Evolutionary conservation across 352 stramenopile species (phyloP).

Genomic region (Achlya hypogyna): DNA sequence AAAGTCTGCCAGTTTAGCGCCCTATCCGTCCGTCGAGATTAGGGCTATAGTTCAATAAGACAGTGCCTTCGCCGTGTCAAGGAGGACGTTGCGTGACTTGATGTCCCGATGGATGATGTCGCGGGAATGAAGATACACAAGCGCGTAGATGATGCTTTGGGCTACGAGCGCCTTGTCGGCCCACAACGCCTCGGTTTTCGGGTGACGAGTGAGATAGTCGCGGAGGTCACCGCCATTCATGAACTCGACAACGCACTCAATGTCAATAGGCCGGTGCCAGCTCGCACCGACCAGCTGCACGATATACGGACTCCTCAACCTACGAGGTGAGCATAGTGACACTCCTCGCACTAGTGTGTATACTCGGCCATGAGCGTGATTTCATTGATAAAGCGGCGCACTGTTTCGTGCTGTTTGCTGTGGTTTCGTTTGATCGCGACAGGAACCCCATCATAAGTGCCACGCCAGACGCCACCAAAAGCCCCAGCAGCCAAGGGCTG

Average conservation of each 20-base stretch:
- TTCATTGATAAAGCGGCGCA: too few species aligned
- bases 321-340: too few species aligned
- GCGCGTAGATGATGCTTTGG: not conserved
- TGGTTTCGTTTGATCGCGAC: too few species aligned
- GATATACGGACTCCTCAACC: not conserved
- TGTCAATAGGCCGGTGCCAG: not conserved
- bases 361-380: too few species aligned
- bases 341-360: too few species aligned
- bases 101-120: not conserved
- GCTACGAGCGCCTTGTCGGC: not conserved
- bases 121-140: not conserved
- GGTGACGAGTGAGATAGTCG: not conserved
- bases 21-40: too few species aligned
- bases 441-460: too few species aligned
- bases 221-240: slow-evolving; percentile 26
- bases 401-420: too few species aligned
- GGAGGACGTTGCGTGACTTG: not conserved
- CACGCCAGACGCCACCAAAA: too few species aligned
- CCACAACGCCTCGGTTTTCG: not conserved
- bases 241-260: slow-evolving; percentile 25
- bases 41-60: too few species aligned
- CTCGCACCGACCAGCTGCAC: not conserved
- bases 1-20: not conserved
- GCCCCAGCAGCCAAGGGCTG: too few species aligned
- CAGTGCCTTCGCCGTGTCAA: not conserved